A percentile compares a stretch with the other conserved stretches of the same genome.
Conservation (phyloP, 2,329 filamentous ascomycete species). For the Onygenales sp. region DNA sequence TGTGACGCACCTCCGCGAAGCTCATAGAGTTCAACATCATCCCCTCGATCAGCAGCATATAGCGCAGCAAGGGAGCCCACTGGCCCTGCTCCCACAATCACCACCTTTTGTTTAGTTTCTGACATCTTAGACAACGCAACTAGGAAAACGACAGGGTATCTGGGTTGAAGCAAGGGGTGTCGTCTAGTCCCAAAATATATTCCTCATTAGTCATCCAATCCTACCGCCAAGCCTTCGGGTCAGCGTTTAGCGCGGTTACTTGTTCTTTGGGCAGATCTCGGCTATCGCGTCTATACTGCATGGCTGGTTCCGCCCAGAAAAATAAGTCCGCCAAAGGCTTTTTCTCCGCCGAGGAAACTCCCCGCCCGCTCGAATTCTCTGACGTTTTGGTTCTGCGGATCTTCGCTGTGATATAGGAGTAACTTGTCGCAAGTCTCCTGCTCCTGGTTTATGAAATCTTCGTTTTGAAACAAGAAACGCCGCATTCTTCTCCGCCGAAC, state of each 20-base stretch:
- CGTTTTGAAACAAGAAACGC: background rate
- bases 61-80: slow-evolving; percentile 86
- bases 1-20: slow-evolving; percentile 66
- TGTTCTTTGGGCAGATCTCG: background rate
- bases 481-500: background rate
- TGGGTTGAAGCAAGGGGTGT: background rate
- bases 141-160: background rate
- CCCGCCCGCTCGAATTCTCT: background rate
- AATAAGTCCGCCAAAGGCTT: background rate
- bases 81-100: slow-evolving; percentile 85
- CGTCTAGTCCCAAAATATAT: no score
- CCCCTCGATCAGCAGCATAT: slow-evolving; percentile 80
- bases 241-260: background rate
- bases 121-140: background rate
- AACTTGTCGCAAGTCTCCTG: background rate
- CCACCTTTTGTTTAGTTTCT: slow-evolving; percentile 51
- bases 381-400: background rate
- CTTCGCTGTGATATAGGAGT: background rate
- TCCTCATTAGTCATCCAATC: no score
- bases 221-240: no score
- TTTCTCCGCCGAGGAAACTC: background rate
- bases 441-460: background rate
- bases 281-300: background rate
- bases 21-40: slow-evolving; percentile 91
- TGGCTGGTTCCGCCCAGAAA: background rate